Percentiles rank a stretch among this genome's conserved stretches.
Conservation (phyloP, 1,284 basidiomycete species). For the Moesziomyces sp. region DNA sequence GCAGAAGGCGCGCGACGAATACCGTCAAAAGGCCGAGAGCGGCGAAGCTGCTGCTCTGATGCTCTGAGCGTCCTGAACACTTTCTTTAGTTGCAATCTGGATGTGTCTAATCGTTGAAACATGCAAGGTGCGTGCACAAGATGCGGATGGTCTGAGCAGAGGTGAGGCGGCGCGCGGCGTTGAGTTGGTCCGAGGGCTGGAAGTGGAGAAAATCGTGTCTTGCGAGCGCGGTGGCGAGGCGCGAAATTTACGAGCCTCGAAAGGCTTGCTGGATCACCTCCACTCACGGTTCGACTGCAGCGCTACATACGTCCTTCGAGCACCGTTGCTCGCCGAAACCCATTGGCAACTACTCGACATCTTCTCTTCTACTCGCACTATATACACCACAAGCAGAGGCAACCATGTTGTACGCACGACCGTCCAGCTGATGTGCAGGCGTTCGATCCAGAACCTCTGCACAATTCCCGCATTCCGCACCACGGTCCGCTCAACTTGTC, state of each 20-base stretch:
- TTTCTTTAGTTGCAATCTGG: background rate
- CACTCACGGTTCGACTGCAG: too few species aligned
- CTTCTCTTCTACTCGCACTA: too few species aligned
- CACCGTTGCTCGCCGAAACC: too few species aligned
- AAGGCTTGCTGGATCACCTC: too few species aligned
- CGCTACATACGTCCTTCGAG: too few species aligned
- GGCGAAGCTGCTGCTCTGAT: constrained; percentile 22
- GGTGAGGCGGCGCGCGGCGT: background rate
- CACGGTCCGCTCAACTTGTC: too few species aligned
- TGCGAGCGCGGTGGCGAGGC: too few species aligned
- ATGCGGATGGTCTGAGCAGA: background rate
- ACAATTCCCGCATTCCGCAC: too few species aligned
- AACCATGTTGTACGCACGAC: background rate
- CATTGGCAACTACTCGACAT: background rate
- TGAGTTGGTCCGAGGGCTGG: too few species aligned
- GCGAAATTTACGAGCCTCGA: too few species aligned
- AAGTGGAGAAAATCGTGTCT: too few species aligned
- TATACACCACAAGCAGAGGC: background rate
- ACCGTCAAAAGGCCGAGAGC: constrained; percentile 12
- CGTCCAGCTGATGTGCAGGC: background rate
- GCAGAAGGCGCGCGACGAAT: constrained; percentile 26
- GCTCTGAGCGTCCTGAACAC: constrained; percentile 5
- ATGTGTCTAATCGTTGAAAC: background rate
- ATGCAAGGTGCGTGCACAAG: background rate
- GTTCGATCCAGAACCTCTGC: background rate